A percentile compares a stretch with the other conserved stretches of the same genome.
Evolutionary conservation across 495 filamentous ascomycete genomes (phyloP).

Genomic region (Ramalina intermedia): DNA sequence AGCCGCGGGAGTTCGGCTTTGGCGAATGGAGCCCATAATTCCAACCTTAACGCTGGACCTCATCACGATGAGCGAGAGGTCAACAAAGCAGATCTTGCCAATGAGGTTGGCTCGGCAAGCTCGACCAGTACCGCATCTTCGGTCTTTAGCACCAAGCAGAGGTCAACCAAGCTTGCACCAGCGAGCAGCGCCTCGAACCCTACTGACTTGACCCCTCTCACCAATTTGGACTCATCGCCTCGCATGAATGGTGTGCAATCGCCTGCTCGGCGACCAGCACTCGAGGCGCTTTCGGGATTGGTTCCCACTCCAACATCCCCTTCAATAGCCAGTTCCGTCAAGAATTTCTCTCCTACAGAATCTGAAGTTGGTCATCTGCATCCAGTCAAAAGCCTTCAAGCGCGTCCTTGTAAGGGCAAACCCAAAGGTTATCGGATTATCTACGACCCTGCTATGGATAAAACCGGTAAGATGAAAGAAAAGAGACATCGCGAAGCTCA

Average conservation of each 20-base stretch:
- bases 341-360: constrained; percentile 6
- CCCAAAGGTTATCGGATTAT: constrained; percentile 53
- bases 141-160: constrained; percentile 37
- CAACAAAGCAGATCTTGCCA: constrained; percentile 44
- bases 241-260: constrained; percentile 43
- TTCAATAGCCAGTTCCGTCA: constrained; percentile 2
- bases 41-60: constrained; percentile 1
- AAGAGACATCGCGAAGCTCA: constrained; percentile 41
- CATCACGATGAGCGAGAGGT: constrained; percentile 42
- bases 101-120: constrained; percentile 50
- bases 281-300: constrained; percentile 8
- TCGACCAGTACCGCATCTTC: constrained; percentile 49
- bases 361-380: constrained; percentile 1
- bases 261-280: constrained; percentile 23
- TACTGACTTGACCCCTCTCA: constrained; percentile 60
- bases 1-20: not conserved
- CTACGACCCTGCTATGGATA: constrained; percentile 64
- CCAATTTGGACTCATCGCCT: constrained; percentile 62
- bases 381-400: constrained; percentile 38
- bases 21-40: constrained; percentile 1
- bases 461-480: constrained; percentile 45
- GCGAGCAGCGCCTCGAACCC: constrained; percentile 32
- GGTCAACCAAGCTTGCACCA: constrained; percentile 27
- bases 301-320: constrained; percentile 3
- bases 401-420: constrained; percentile 43